Evolutionary conservation across 345 rosid genomes (phyloP), one percentile per base, ranked within the genome.

Genomic region (Garcia nutans): DNA sequence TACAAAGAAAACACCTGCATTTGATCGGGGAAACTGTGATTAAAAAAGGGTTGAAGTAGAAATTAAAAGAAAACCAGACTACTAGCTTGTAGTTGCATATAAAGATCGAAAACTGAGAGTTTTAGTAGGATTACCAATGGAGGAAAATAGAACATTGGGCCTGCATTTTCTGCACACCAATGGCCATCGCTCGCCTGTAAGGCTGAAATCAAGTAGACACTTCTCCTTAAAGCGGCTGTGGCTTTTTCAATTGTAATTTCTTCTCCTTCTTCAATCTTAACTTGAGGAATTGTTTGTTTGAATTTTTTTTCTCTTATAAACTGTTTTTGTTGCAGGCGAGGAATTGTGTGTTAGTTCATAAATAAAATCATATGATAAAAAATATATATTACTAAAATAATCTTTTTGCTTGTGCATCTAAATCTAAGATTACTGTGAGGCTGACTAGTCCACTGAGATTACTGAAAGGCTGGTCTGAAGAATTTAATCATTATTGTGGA

Each of bases 171-270:
- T 31, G 69, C 74, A 52, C 37, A 23, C 78, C 78, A 75, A 56
- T 75, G 78, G 72, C 78, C 78, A 57, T 75, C 78, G 17, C 44
- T 65, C 0, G 78, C 78, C 33, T 75, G 78, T 41, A 75, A 37
- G 42, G 78, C 71, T 33, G 72, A 66, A 19, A 65, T 55, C 20
- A 65, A 56, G 22, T 44, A 54, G 3, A 66, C 44, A 8, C 33
- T 23, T 65, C 78, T 65, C 26, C 54, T 65, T 20, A 75, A 66
- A 28, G 78, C 72, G 11, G 55, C 17, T 8, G 69, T 26, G 17
- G 59, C 62, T 8, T n/a, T 52, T 50, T 74, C 76, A 11, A 3
- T 1, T 5, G 69, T 62, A 6, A 63, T 63, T 6, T 74, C 62
- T 15, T 74, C 70, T 0, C 61, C 76, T 1, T 74, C 70, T 44